Conservation (phyloP, 495 filamentous ascomycete species). For the Cladorrhinum samala region DNA sequence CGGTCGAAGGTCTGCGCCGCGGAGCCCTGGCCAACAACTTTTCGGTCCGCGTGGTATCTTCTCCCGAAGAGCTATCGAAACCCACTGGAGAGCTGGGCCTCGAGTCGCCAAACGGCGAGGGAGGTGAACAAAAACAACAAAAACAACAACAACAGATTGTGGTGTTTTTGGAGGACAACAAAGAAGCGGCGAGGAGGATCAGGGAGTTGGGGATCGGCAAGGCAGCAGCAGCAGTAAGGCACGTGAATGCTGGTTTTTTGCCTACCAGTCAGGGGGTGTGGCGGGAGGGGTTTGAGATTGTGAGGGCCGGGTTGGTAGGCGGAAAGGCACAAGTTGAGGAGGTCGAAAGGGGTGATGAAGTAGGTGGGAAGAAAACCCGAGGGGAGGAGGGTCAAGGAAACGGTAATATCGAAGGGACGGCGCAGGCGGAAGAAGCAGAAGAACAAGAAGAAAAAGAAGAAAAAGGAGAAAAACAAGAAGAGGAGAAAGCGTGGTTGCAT, state of each 20-base stretch:
- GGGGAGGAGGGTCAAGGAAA: too few relatives aligned
- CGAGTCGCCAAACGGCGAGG: background rate
- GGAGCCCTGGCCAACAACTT: slow-evolving; percentile 67
- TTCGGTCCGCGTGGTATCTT: slow-evolving; percentile 43
- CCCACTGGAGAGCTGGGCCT: background rate
- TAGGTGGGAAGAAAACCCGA: too few relatives aligned
- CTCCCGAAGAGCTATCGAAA: background rate
- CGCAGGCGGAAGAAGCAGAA: too few relatives aligned
- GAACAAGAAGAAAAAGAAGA: background rate
- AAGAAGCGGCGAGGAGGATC: slow-evolving; percentile 46
- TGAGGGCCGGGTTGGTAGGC: background rate
- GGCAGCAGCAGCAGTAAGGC: slow-evolving; percentile 37
- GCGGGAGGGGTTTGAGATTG: slow-evolving; percentile 52
- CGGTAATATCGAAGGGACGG: too few relatives aligned
- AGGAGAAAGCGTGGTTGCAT: slow-evolving; percentile 61
- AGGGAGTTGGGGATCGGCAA: slow-evolving; percentile 11
- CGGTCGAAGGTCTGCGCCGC: slow-evolving; percentile 68
- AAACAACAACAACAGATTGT: slow-evolving; percentile 39
- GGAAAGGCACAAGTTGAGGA: too few relatives aligned
- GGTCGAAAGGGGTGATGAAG: too few relatives aligned
- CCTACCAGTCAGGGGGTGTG: slow-evolving; percentile 63
- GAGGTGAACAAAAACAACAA: background rate
- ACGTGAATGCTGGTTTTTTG: slow-evolving; percentile 79
- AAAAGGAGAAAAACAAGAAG: background rate
- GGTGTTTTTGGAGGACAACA: slow-evolving; percentile 69